Evolutionary conservation across 1,284 basidiomycete genomes (phyloP).

Genomic region (Dichomitus squalens): DNA sequence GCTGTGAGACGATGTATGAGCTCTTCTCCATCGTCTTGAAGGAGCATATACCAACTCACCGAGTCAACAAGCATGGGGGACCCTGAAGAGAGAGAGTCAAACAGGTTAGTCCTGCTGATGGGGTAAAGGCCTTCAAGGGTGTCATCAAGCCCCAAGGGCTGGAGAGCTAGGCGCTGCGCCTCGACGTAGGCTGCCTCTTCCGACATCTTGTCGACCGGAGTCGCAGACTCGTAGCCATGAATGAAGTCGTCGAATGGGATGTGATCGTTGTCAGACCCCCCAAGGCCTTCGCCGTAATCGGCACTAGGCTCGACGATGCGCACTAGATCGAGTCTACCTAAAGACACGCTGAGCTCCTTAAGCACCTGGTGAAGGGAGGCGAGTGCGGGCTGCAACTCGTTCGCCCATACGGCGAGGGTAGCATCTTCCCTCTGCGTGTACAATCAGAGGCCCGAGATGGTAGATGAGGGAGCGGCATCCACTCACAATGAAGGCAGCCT

Average conservation of each 20-base stretch:
- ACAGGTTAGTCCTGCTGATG: background rate
- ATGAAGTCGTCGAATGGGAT: conserved; percentile 6
- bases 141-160: conserved; percentile 4
- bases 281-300: background rate
- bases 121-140: background rate
- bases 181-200: background rate
- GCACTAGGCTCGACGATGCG: background rate
- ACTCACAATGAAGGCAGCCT: conserved; percentile 4
- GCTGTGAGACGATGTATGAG: background rate
- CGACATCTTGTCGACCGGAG: background rate
- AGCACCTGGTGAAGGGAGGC: background rate
- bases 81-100: background rate
- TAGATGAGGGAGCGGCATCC: background rate
- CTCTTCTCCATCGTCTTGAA: background rate
- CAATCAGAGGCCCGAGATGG: background rate
- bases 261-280: background rate
- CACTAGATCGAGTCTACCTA: background rate
- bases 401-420: conserved; percentile 2
- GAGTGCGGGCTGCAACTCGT: background rate
- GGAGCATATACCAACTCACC: background rate
- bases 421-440: conserved; percentile 3
- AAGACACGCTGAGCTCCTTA: background rate
- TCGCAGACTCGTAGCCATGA: conserved; percentile 9
- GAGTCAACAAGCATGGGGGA: conserved; percentile 9
- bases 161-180: background rate